phyloP scores from a whole-genome alignment of 345 rosid genomes.

The Cardamine occulta region DNA sequence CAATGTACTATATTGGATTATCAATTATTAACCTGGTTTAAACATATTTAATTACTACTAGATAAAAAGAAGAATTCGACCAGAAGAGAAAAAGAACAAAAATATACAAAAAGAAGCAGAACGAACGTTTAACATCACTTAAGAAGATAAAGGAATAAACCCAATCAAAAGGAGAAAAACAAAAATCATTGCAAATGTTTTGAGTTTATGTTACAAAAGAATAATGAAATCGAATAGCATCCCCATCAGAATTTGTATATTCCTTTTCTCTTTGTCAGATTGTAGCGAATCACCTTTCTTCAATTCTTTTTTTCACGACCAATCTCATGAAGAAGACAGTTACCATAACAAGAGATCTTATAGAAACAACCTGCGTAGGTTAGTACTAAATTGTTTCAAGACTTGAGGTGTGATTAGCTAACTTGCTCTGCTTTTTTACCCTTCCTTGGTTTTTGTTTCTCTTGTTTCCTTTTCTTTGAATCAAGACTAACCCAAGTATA shows the following conservation, averaged over 20 bases:
- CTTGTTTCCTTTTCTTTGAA: slow-evolving; percentile 86
- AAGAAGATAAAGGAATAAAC: no score
- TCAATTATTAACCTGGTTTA: no score
- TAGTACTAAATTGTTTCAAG: slow-evolving; percentile 36
- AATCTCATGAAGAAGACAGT: not conserved
- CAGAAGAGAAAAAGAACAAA: not conserved
- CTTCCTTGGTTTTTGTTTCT: slow-evolving; percentile 74
- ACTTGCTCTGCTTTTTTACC: slow-evolving; percentile 58
- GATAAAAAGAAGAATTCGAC: not conserved
- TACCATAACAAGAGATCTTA: not conserved
- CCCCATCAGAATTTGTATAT: not conserved
- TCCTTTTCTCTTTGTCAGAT: not conserved
- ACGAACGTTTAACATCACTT: not conserved
- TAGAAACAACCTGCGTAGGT: slow-evolving; percentile 21
- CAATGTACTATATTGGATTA: not conserved
- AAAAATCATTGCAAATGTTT: no score
- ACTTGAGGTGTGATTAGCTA: slow-evolving; percentile 30
- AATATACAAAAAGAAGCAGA: not conserved
- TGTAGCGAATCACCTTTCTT: not conserved
- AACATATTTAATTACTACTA: no score
- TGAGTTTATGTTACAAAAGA: slow-evolving; percentile 32
- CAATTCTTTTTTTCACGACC: not conserved
- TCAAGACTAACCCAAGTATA: slow-evolving; percentile 83
- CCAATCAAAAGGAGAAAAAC: not conserved
- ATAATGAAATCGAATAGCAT: not conserved